phyloP scores from a whole-genome alignment of 257 asterid species.

The Eucommia ulmoides region DNA sequence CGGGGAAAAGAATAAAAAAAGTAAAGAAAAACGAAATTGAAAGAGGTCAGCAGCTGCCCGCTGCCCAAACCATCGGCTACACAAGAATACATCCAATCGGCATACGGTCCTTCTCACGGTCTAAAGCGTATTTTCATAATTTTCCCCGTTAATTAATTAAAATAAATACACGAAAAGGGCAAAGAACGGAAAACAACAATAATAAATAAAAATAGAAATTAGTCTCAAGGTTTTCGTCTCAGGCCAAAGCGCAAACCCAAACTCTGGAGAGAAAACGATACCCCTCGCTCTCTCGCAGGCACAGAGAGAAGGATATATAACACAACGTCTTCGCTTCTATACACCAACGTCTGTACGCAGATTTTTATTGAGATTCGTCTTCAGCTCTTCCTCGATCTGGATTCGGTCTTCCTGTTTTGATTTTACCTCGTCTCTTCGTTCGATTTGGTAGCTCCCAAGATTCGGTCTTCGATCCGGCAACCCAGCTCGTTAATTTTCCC shows the following conservation, averaged over 20 bases:
- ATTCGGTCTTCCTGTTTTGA: constrained; percentile 17
- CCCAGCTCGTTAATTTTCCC: constrained; percentile 26
- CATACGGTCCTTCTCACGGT: neutral
- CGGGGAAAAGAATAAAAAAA: no score
- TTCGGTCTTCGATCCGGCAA: constrained; percentile 30
- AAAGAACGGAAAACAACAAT: neutral
- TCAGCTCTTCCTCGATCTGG: constrained; percentile 23
- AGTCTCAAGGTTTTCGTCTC: neutral
- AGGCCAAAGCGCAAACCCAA: constrained; percentile 6
- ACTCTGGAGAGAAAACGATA: no score
- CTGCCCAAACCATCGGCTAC: neutral
- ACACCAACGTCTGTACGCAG: no score
- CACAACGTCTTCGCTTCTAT: no score
- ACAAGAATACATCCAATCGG: no score
- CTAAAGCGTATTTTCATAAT: no score
- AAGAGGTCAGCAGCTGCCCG: no score
- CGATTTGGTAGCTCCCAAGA: constrained; percentile 14
- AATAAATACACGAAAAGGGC: neutral
- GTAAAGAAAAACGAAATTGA: no score
- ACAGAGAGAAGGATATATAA: constrained; percentile 2
- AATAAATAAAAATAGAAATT: constrained; percentile 1
- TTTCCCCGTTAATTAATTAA: neutral
- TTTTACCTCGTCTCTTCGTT: constrained; percentile 11
- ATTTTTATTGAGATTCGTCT: constrained; percentile 47
- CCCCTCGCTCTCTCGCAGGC: neutral